These are phyloP conservation scores for Hydnum rufescens DNA, from an alignment of 768 basidiomycete species.

Conservation along the genomic window DNA sequence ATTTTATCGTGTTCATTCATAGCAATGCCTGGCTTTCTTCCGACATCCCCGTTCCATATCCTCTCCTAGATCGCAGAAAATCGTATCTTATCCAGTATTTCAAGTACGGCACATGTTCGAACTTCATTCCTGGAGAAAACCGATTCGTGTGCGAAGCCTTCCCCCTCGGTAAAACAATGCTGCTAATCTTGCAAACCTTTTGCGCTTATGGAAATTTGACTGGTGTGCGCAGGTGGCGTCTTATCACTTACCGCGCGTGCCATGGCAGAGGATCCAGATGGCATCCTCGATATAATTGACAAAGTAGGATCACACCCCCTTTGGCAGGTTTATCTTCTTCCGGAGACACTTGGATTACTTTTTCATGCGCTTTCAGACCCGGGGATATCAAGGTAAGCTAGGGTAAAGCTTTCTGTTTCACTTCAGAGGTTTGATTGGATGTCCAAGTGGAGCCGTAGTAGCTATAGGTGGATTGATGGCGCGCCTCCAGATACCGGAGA, in stretches of 20 bases:
- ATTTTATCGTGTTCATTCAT: background rate
- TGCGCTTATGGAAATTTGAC: too few relatives aligned
- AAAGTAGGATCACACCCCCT: background rate
- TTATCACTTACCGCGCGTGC: background rate
- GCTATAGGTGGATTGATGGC: too few relatives aligned
- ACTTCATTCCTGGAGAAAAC: background rate
- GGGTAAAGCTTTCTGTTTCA: too few relatives aligned
- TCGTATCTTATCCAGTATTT: background rate
- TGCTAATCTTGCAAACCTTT: background rate
- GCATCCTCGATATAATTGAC: background rate
- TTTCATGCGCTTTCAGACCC: too few relatives aligned
- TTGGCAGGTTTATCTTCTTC: background rate
- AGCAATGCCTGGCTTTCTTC: background rate
- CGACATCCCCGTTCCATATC: background rate
- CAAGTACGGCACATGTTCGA: background rate
- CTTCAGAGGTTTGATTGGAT: too few relatives aligned
- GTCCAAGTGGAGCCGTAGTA: too few relatives aligned
- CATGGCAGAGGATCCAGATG: background rate
- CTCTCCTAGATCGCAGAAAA: background rate
- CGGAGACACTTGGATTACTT: background rate
- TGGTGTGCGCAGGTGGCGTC: background rate
- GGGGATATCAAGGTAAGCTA: too few relatives aligned
- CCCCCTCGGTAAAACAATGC: background rate
- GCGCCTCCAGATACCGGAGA: too few relatives aligned
- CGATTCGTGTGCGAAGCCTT: background rate